Percentiles rank a stretch among this genome's conserved stretches.
Conservation (phyloP, 129 eudicot species). For the Helianthus tuberosus region DNA sequence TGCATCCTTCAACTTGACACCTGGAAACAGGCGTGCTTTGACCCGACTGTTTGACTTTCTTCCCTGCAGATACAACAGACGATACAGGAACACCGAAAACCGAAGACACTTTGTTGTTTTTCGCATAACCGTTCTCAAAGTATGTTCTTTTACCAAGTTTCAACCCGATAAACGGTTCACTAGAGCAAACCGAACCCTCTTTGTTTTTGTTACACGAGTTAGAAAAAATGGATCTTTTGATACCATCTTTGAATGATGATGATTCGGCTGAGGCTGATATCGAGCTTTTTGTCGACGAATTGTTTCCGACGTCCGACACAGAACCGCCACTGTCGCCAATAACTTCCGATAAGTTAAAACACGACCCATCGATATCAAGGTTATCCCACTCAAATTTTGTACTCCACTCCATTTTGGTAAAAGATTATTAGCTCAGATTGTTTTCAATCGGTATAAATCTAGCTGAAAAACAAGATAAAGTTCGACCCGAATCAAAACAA, state of each 20-base stretch:
- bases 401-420: conserved; percentile 67
- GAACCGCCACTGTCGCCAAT: conserved; percentile 49
- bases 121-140: conserved; percentile 59
- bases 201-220: conserved; percentile 41
- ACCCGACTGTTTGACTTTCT: conserved; percentile 52
- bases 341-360: conserved; percentile 54
- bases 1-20: conserved; percentile 91
- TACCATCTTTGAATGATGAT: conserved; percentile 54
- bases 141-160: conserved; percentile 85
- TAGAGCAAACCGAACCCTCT: conserved; percentile 60
- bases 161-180: conserved; percentile 66
- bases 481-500: neutral
- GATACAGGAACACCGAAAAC: conserved; percentile 40
- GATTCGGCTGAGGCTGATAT: conserved; percentile 81
- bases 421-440: neutral
- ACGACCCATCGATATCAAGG: conserved; percentile 55
- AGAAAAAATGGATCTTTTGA: conserved; percentile 38
- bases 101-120: conserved; percentile 42
- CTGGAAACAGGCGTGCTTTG: conserved; percentile 42
- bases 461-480: neutral
- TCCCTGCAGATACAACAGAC: conserved; percentile 38
- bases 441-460: neutral
- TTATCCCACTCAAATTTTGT: conserved; percentile 85
- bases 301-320: conserved; percentile 53
- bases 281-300: conserved; percentile 78